These are phyloP conservation scores for Mimosa bimucronata DNA, from an alignment of 306 rosid genomes.

Conservation along the genomic window DNA sequence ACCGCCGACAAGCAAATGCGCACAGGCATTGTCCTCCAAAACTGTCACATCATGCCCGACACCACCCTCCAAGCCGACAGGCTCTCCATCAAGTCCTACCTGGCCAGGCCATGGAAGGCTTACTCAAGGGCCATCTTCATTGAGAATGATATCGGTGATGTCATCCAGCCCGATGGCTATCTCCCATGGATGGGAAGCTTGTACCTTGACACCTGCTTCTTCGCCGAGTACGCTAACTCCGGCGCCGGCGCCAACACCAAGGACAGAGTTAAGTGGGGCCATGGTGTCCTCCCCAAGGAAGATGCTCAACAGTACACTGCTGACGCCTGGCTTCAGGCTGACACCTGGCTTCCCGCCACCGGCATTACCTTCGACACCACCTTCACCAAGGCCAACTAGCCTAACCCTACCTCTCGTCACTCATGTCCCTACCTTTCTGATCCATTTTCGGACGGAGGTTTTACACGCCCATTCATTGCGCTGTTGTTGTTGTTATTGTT, in stretches of 20 bases:
- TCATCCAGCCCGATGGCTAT: slow-evolving; percentile 49
- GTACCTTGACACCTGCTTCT: slow-evolving; percentile 43
- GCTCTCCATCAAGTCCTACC: slow-evolving; percentile 33
- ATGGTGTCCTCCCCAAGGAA: slow-evolving; percentile 41
- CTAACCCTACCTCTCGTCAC: no score
- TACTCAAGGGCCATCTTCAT: slow-evolving; percentile 65
- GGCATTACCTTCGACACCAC: slow-evolving; percentile 36
- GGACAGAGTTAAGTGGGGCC: slow-evolving; percentile 62
- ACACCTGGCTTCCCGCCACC: slow-evolving; percentile 51
- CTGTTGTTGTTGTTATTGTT: not conserved
- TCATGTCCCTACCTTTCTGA: no score
- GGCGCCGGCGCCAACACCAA: slow-evolving; percentile 53
- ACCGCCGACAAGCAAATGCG: slow-evolving; percentile 8
- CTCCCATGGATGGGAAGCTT: slow-evolving; percentile 47
- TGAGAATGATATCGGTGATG: slow-evolving; percentile 53
- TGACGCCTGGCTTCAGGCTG: slow-evolving; percentile 43
- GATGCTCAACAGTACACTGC: slow-evolving; percentile 58
- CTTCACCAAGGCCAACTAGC: not conserved
- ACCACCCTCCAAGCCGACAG: not conserved
- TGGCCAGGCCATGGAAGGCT: slow-evolving; percentile 87
- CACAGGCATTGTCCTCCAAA: slow-evolving; percentile 64
- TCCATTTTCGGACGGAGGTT: no score
- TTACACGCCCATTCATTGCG: not conserved
- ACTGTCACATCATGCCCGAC: slow-evolving; percentile 63
- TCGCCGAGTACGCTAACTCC: slow-evolving; percentile 64